Base-by-base conservation (phyloP, 768 basidiomycete genomes). In the Sarcodon aspratus region DNA sequence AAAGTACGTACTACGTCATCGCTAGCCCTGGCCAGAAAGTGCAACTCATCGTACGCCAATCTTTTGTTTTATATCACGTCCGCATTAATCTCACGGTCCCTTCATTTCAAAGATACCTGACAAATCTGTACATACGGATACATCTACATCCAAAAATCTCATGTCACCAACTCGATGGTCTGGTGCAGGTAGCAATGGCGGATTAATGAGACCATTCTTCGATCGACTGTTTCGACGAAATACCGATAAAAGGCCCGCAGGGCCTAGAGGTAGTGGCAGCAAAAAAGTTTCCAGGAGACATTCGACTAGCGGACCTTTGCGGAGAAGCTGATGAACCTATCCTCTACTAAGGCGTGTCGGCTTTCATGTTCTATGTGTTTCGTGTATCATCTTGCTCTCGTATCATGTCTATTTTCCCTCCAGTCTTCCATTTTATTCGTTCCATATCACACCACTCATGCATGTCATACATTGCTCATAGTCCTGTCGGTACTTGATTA, bases 21-120 rank as follows among this genome's bases (percentile, higher is more conserved):
- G 82, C 82, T 3, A 70, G 74, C 9, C 74, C 76, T 9, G 80
- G 81, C n/a, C 82, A 84, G 59, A 87, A 85, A 56, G 75, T 85
- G 49, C 82, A 80, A 60, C 73, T 84, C 52, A 71, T 86, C 57
- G 85, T 85, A 65, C 72, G 85, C 74, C n/a, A 44, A 50, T 57
- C 17, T 48, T 47, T 48, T 46, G 36, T 47, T 43, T 44, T 46
- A 36, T 27, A 49, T 55, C 48, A 51, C 54, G 49, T 52, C 42
- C 50, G 56, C 44, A 15, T 15, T 15, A 27, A 8, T 9, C 7
- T 17, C 5, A 42, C 15, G 2, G 17, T 42, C 13, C 5, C 13
- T 6, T 13, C 40, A 11, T 15, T 42, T 27, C 40, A 27, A 17
- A 42, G 40, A 27, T 27, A 17, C 40, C 40, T 42, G 40, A 42